phyloP scores from a whole-genome alignment of 257 asterid species.

The Prunella vulgaris region DNA sequence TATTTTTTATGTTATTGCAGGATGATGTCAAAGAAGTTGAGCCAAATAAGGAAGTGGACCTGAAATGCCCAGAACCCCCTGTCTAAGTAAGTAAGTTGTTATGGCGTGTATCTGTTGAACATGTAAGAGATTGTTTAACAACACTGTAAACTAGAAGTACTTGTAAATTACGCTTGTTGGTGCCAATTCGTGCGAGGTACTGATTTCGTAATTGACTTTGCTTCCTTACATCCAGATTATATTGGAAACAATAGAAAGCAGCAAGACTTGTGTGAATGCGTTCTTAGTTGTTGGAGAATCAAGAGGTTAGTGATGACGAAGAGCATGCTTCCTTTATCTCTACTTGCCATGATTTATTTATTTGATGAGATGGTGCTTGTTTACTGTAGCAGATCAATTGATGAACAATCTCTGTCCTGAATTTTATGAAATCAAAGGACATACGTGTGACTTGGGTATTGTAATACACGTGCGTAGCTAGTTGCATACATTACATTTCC shows the following conservation, averaged over 20 bases:
- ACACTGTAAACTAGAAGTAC: conserved; percentile 4
- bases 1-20: conserved; percentile 18
- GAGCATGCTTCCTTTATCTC: no score
- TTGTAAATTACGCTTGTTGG: conserved; percentile 27
- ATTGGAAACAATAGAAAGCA: not conserved
- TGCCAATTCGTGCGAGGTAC: conserved; percentile 1
- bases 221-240: not conserved
- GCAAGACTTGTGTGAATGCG: not conserved
- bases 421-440: no score
- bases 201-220: not conserved
- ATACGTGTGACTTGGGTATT: no score
- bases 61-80: conserved; percentile 35
- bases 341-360: no score
- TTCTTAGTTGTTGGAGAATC: not conserved
- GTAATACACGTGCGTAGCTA: no score
- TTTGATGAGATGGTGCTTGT: no score
- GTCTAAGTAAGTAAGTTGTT: conserved; percentile 23
- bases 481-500: no score
- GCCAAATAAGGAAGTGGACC: conserved; percentile 31
- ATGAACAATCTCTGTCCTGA: no score
- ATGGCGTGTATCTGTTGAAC: conserved; percentile 3
- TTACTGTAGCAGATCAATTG: no score
- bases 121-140: not conserved
- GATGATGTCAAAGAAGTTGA: conserved; percentile 39
- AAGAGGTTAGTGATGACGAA: no score